These are phyloP conservation scores for Populus alba DNA, from an alignment of 345 rosid species.

Conservation along the genomic window DNA sequence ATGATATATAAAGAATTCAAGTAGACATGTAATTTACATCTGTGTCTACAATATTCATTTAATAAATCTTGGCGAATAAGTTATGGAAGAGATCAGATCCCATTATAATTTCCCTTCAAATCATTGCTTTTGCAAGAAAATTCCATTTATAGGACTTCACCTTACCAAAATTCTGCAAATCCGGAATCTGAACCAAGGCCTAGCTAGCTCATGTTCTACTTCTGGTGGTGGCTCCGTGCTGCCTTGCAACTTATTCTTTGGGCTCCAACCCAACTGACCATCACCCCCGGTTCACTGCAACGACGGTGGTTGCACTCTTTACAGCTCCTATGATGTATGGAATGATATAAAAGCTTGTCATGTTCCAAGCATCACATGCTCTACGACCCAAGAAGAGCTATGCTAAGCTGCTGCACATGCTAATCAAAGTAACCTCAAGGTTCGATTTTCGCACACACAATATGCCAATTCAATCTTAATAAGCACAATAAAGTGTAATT, in stretches of 20 bases:
- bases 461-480: conserved; percentile 44
- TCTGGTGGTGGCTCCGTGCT: conserved; percentile 1
- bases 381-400: conserved; percentile 70
- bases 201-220: not conserved
- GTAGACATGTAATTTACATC: not conserved
- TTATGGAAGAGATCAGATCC: not conserved
- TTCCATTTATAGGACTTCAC: not conserved
- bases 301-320: conserved; percentile 50
- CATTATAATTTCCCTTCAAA: conserved; percentile 6
- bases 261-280: conserved; percentile 37
- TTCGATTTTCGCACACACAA: conserved; percentile 57
- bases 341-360: conserved; percentile 63
- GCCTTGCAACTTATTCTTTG: not conserved
- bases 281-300: conserved; percentile 53
- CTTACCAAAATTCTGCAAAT: not conserved
- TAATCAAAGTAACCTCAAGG: conserved; percentile 44
- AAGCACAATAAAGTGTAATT: conserved; percentile 54
- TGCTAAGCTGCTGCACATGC: conserved; percentile 59
- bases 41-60: not conserved
- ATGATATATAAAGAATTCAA: no score
- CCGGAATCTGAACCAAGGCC: not conserved
- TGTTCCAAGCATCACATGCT: conserved; percentile 47
- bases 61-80: not conserved
- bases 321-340: conserved; percentile 76
- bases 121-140: not conserved